These are phyloP conservation scores for Umbelopsis isabellina DNA, from an alignment of 192 early-diverging fungal genomes.

Conservation along the genomic window DNA sequence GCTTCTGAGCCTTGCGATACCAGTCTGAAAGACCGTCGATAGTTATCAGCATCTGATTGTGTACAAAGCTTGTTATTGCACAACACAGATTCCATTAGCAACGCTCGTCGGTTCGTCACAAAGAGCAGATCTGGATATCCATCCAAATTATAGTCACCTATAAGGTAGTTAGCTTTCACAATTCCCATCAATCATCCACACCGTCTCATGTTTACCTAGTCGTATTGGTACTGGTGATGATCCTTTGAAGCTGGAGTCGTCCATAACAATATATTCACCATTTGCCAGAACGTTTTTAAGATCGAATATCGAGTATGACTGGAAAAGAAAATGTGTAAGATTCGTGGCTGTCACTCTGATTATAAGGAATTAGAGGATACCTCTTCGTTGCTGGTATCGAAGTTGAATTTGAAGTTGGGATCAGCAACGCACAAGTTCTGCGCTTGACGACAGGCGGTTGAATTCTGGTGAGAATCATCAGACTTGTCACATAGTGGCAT, in stretches of 20 bases:
- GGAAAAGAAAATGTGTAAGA: conserved; percentile 10
- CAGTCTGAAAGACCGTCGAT: conserved; percentile 64
- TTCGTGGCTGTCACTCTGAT: conserved; percentile 13
- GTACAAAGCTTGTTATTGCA: conserved; percentile 57
- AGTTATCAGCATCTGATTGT: conserved; percentile 43
- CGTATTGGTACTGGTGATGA: conserved; percentile 58
- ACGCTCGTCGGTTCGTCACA: conserved; percentile 54
- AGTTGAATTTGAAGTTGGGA: conserved; percentile 68
- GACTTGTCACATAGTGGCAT: conserved; percentile 71
- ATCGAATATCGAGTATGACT: conserved; percentile 49
- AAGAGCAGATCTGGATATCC: conserved; percentile 91
- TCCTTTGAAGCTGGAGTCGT: conserved; percentile 55
- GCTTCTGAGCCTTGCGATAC: conserved; percentile 67
- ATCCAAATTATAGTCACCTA: conserved; percentile 86
- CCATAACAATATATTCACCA: conserved; percentile 47
- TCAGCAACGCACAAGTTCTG: conserved; percentile 78
- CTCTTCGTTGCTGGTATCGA: conserved; percentile 39
- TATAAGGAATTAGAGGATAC: conserved; percentile 26
- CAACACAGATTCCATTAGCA: conserved; percentile 67
- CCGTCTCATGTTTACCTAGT: conserved; percentile 37
- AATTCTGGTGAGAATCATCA: conserved; percentile 37
- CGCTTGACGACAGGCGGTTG: conserved; percentile 58
- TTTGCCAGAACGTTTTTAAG: conserved; percentile 45
- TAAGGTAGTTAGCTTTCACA: background rate
- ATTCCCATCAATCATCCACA: background rate